These are phyloP conservation scores for Micromonas commoda DNA, from an alignment of 139 green algal species.

Conservation along the genomic window DNA sequence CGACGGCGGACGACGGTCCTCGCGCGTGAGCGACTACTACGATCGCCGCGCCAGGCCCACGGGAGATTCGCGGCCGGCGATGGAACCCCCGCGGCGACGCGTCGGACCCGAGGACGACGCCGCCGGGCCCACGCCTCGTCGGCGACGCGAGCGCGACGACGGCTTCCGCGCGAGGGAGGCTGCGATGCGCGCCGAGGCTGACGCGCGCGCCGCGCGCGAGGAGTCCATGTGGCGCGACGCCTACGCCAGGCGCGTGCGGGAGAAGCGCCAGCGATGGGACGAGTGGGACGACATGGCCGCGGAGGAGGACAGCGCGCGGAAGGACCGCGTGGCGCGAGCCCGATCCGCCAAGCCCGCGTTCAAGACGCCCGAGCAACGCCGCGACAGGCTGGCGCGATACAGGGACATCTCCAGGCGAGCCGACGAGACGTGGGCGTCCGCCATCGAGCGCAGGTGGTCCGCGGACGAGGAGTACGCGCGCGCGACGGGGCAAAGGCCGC, in stretches of 20 bases:
- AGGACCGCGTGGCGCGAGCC: too few species aligned
- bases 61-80: background rate
- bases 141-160: background rate
- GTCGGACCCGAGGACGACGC: background rate
- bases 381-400: background rate
- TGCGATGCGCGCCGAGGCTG: background rate
- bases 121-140: background rate
- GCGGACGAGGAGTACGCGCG: background rate
- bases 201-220: background rate
- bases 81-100: background rate
- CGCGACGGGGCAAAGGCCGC: too few species aligned
- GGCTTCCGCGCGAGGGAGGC: background rate
- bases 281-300: background rate
- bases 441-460: too few species aligned
- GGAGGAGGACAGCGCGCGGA: background rate
- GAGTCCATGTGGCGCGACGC: background rate
- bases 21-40: too few species aligned
- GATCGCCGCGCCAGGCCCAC: too few species aligned
- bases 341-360: too few species aligned
- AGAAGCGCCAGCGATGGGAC: background rate
- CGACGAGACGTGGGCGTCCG: background rate
- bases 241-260: background rate
- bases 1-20: too few species aligned
- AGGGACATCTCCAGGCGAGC: background rate
- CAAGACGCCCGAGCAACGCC: background rate